Base-by-base conservation (phyloP, 495 filamentous ascomycete species). In the Daldinia concentrica region DNA sequence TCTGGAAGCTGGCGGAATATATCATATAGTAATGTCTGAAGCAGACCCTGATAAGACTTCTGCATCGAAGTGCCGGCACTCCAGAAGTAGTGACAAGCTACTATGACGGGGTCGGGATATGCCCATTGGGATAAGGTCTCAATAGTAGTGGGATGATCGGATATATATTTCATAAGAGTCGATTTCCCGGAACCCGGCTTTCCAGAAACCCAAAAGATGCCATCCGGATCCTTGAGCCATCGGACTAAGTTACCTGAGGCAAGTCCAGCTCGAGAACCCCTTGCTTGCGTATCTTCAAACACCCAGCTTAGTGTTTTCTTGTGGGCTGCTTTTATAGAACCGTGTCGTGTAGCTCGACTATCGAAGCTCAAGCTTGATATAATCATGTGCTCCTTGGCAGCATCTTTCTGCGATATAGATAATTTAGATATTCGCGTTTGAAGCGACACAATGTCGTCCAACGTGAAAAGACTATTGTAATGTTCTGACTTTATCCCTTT, bases 161-260 rank as follows among this genome's bases (percentile, higher is more conserved):
- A 59, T 1, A 82, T 19, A 32, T 71, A 81, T 32, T 77, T 79
- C 80, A 82, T 82, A 12, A 83, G 65, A 1, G 79, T 82, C 2
- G 79, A 82, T 60, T 83, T 83, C 0, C 80, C 80, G 1, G 74
- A 80, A 3, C 77, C 81, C 0, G 79, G 67, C 62, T 81, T 81
- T 1, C 82, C 82, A 0, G 69, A 74, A 3, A 82, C 45, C 80
- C 80, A 82, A 54, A 76, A 81, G 6, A 79, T 58, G 6, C 71
- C 71, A 19, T 36, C 9, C 1, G 39, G n/a, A 29, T 34, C 5
- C 0, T 12, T 26, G 3, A 72, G 64, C 69, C 69, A 72, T 22
- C 48, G 39, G 0, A 36, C 7, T 8, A 71, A 27, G 15, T 22
- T 51, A 4, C n/a, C 29, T 6, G 24, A 52, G 11, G 24, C 24